A percentile compares a stretch with the other conserved stretches of the same genome.
Conservation (phyloP, 2,329 filamentous ascomycete genomes). For the Aschersonia sp. region DNA sequence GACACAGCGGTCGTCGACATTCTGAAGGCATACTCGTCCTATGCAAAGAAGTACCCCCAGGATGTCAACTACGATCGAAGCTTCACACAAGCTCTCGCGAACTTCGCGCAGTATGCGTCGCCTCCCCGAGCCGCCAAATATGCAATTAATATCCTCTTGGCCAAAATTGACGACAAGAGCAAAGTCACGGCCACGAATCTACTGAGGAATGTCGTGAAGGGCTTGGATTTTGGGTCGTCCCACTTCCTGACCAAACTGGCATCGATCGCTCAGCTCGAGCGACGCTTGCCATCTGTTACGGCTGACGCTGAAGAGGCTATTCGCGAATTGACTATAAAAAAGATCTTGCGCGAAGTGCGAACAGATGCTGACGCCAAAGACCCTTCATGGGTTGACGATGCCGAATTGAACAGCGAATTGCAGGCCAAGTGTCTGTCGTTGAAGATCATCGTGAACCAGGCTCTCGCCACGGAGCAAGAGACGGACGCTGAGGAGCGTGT, state of each 20-base stretch:
- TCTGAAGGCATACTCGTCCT: constrained; percentile 85
- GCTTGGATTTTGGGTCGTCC: constrained; percentile 57
- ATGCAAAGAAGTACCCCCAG: constrained; percentile 70
- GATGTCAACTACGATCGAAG: constrained; percentile 73
- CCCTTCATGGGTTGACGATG: constrained; percentile 53
- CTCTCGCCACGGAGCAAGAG: constrained; percentile 45
- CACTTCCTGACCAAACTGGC: constrained; percentile 66
- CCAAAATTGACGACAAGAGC: constrained; percentile 57
- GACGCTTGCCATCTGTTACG: constrained; percentile 59
- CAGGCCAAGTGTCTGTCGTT: constrained; percentile 73
- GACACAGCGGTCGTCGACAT: constrained; percentile 72
- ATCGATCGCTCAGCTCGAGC: constrained; percentile 59
- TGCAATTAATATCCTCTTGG: constrained; percentile 79
- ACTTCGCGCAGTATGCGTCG: constrained; percentile 69
- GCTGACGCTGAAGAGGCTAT: constrained; percentile 65
- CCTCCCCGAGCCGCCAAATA: constrained; percentile 83
- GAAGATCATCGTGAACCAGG: constrained; percentile 73
- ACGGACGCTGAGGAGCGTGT: constrained; percentile 43
- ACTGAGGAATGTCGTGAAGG: constrained; percentile 58
- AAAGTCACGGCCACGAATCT: constrained; percentile 76
- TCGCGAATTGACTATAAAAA: constrained; percentile 59
- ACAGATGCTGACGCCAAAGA: constrained; percentile 41
- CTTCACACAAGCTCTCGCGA: constrained; percentile 67
- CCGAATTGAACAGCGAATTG: constrained; percentile 63
- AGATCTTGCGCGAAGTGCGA: constrained; percentile 59